Conservation (phyloP, 768 basidiomycete species). For the Kondoa malvinella region DNA sequence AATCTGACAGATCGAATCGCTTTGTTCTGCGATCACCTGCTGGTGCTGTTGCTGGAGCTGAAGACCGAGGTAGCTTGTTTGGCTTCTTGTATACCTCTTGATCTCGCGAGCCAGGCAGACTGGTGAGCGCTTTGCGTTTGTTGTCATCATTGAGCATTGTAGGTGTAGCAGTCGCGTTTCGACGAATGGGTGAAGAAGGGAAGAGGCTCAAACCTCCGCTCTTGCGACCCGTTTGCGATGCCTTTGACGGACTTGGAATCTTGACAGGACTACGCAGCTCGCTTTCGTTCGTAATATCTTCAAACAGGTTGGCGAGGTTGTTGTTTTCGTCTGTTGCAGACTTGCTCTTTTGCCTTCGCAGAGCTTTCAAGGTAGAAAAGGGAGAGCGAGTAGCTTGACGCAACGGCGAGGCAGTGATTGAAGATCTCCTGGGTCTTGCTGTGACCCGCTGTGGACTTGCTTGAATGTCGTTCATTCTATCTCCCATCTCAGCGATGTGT, state of each 20-base stretch:
- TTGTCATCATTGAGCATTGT: not conserved
- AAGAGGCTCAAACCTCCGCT: not conserved
- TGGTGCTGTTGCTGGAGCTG: conserved; percentile 2
- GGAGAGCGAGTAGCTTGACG: not conserved
- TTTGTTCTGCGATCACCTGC: not conserved
- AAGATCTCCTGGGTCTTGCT: not conserved
- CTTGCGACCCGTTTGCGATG: not conserved
- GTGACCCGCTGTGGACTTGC: not conserved
- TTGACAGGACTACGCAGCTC: not conserved
- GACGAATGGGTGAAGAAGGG: not conserved
- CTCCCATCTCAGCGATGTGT: too few species aligned
- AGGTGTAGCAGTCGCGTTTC: not conserved
- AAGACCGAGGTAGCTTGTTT: not conserved
- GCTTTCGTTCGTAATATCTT: not conserved
- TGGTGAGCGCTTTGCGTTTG: not conserved
- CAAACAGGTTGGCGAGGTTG: not conserved
- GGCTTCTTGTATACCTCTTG: not conserved
- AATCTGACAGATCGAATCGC: conserved; percentile 1
- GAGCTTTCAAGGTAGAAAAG: not conserved
- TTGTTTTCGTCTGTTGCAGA: not conserved
- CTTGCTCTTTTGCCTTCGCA: not conserved
- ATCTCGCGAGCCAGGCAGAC: not conserved
- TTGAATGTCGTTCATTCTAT: not conserved
- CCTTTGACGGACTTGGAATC: not conserved
- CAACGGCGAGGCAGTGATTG: not conserved